Conservation (phyloP, 2,329 filamentous ascomycete species). For the Talaromyces piceae region DNA sequence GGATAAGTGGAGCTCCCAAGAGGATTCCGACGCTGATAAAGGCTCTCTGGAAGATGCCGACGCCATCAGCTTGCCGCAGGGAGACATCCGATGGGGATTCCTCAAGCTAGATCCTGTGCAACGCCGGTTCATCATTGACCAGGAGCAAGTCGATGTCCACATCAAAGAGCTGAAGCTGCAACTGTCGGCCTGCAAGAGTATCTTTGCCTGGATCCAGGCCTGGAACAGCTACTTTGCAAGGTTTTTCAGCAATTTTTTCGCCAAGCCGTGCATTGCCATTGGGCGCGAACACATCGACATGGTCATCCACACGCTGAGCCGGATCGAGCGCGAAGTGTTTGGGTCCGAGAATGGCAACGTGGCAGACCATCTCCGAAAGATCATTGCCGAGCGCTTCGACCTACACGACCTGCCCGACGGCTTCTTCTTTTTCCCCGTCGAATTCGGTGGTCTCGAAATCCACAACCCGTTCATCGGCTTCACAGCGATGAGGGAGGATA, state of each 20-base stretch:
- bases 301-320: conserved; percentile 45
- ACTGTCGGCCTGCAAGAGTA: conserved; percentile 47
- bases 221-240: conserved; percentile 53
- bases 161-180: conserved; percentile 53
- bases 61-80: conserved; percentile 38
- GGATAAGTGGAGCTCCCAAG: neutral
- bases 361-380: conserved; percentile 48
- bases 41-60: neutral
- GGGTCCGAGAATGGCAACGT: conserved; percentile 34
- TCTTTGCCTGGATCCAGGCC: conserved; percentile 53
- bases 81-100: conserved; percentile 54
- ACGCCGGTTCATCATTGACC: conserved; percentile 54
- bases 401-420: conserved; percentile 43
- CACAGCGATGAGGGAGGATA: conserved; percentile 39
- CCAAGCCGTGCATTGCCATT: conserved; percentile 48
- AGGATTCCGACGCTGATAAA: neutral
- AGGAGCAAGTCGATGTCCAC: conserved; percentile 51
- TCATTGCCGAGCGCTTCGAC: conserved; percentile 47
- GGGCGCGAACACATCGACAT: conserved; percentile 49
- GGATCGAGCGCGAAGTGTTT: conserved; percentile 46
- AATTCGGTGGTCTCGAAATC: conserved; percentile 45
- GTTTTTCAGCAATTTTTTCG: conserved; percentile 54
- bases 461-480: conserved; percentile 45
- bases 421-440: conserved; percentile 47
- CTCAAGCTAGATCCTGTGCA: conserved; percentile 47